Evolutionary conservation across 805 yeast species (phyloP), one percentile per base, ranked within the genome.

Genomic region (Candida cerambycidarum): DNA sequence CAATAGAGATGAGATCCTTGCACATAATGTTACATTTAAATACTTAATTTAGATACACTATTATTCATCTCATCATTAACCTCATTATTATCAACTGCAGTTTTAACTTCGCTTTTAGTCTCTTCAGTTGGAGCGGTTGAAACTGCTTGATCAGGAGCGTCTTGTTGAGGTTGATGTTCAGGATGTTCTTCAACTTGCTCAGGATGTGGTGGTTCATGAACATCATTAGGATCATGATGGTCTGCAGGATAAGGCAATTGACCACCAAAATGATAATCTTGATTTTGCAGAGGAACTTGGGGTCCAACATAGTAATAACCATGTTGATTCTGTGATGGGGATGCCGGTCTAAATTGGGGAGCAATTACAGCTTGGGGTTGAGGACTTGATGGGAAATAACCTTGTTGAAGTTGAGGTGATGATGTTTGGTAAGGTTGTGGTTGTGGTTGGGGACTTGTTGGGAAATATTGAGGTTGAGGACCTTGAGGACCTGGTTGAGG

Each of bases 381-480:
- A 39, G 46, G 34, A 29, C 24, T 24, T 32, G 43, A 9, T 32
- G 41, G 31, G 10, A 28, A 28, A 10, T 28, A 28, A 5, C 31
- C 31, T 28, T 28, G 31, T 28, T 28, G 31, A 13, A 14, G 31
- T 34, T 21, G 38, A 12, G 45, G 39, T 1, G 53, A 38, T 9
- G 55, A 56, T 27, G 52, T 46, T 18, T 29, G 33, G 41, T 55
- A 58, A 30, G 57, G 54, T 29, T 51, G 56, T 32, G 57, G 54
- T 29, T 51, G 56, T 5, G 61, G 60, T 38, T 56, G 65, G 12
- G 69, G 69, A n/a, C 67, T 54, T 1, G 63, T 51, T 2, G 71
- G 69, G 49, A 67, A 67, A 51, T 63, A 65, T 40, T 68, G 73
- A 2, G 70, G 67, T 45, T 59, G 65, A 4, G 63, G 69, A 9